Conservation (phyloP, 768 basidiomycete species). For the Psilocybe azurescens region DNA sequence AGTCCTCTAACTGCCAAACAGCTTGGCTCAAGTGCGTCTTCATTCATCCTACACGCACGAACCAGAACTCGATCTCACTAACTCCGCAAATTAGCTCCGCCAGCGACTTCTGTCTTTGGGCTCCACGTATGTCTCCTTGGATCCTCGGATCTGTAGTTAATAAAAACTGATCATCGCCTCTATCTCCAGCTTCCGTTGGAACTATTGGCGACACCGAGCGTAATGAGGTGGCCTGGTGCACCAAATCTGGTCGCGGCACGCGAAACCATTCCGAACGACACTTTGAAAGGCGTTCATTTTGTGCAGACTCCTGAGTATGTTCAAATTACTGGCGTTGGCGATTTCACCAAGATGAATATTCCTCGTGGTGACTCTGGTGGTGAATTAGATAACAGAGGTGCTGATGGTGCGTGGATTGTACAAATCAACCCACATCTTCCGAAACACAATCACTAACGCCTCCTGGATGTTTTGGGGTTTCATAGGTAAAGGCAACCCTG, state of each 20-base stretch:
- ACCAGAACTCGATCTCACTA: background rate
- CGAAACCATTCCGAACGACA: slow-evolving; percentile 71
- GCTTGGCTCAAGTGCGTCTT: slow-evolving; percentile 61
- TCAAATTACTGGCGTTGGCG: slow-evolving; percentile 66
- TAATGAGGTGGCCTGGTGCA: slow-evolving; percentile 77
- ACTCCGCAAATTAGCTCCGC: slow-evolving; percentile 43
- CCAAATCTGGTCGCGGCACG: slow-evolving; percentile 71
- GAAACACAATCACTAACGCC: too few species aligned
- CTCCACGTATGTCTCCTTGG: slow-evolving; percentile 44
- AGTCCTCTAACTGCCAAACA: slow-evolving; percentile 73
- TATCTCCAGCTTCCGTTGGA: slow-evolving; percentile 38
- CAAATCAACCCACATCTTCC: background rate
- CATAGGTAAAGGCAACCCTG: slow-evolving; percentile 50
- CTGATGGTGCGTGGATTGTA: slow-evolving; percentile 47
- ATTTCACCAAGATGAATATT: slow-evolving; percentile 74
- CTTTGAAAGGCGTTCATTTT: slow-evolving; percentile 72
- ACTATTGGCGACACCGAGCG: slow-evolving; percentile 74
- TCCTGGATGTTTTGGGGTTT: background rate
- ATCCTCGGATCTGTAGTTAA: background rate
- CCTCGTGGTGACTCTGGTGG: slow-evolving; percentile 59
- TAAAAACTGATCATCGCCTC: background rate
- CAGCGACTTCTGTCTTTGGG: slow-evolving; percentile 78
- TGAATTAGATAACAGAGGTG: slow-evolving; percentile 77
- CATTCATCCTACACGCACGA: too few species aligned
- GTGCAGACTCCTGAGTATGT: slow-evolving; percentile 70